Evolutionary conservation across 306 rosid species (phyloP).

Genomic region (Pyrus betulifolia): DNA sequence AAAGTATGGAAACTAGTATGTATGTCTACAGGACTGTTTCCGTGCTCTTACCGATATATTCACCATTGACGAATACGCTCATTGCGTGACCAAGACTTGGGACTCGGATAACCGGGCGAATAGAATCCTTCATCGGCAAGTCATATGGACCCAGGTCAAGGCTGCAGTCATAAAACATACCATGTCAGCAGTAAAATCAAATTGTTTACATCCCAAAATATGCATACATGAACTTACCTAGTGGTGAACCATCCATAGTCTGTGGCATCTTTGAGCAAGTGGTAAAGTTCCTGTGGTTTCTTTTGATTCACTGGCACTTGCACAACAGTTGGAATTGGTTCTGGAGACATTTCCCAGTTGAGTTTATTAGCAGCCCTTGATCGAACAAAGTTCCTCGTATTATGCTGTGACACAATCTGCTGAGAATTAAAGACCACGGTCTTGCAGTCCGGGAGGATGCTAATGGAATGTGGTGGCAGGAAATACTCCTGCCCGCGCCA

Average conservation of each 20-base stretch:
- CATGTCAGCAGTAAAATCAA: background rate
- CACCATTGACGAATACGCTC: slow-evolving; percentile 52
- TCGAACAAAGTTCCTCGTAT: slow-evolving; percentile 39
- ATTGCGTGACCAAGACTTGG: slow-evolving; percentile 72
- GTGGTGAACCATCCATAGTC: slow-evolving; percentile 91
- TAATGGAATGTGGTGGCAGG: slow-evolving; percentile 67
- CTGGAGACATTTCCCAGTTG: slow-evolving; percentile 54
- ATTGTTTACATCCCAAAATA: background rate
- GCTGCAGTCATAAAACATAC: slow-evolving; percentile 28
- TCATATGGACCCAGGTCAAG: slow-evolving; percentile 38
- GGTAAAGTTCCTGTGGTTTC: slow-evolving; percentile 53
- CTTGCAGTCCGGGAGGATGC: slow-evolving; percentile 86
- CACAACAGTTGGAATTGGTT: slow-evolving; percentile 37
- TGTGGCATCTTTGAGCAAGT: slow-evolving; percentile 54
- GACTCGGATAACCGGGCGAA: slow-evolving; percentile 42
- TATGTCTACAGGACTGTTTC: background rate
- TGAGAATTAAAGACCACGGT: slow-evolving; percentile 67
- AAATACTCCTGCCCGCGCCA: slow-evolving; percentile 47
- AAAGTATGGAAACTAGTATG: background rate
- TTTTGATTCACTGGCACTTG: slow-evolving; percentile 5
- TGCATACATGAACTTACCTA: slow-evolving; percentile 26
- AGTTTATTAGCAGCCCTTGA: slow-evolving; percentile 31
- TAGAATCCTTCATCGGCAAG: slow-evolving; percentile 33
- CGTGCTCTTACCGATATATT: slow-evolving; percentile 49
- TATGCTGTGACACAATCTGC: slow-evolving; percentile 79